Evolutionary conservation across 1,139 yeast genomes (phyloP), one percentile per base, ranked within the genome.

Genomic region (Geotrichum restrictum): DNA sequence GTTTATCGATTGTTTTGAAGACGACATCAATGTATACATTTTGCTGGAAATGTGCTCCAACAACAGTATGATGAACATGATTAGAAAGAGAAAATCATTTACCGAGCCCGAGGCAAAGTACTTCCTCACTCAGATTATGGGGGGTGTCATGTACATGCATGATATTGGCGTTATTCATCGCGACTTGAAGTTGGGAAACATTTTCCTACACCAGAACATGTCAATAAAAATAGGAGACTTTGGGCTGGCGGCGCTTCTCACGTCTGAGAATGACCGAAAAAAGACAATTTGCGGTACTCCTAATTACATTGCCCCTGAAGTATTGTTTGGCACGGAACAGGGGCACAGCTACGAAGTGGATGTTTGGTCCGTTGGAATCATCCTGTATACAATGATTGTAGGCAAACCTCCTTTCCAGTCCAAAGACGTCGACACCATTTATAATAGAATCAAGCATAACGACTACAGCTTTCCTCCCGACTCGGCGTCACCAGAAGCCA

Each of bases 341-440:
- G 98, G 97, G 3, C 98, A 93, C 69, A 83, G 95, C 54, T 89
- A 83, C 66, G 96, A 89, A 69, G 97, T 89, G 40, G 98, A 93
- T 68, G 81, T 88, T 60, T 93, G 98, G 98, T 95, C 98, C 6
- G 82, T 89, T 62, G 98, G 98, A 57, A 88, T 93, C 56, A 93
- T 93, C 88, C 77, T 93, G 75, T 93, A 85, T 65, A 95, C 97
- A 4, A 78, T 93, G 71, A 75, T 93, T 52, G 78, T 85, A 52
- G 98, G 98, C 31, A 89, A 88, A 68, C 98, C 98, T 16, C 98
- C 98, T 3, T 93, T 93, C 73, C 98, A 93, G 72, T 89, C 96
- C 36, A 88, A 88, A 67, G 96, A 91, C 67, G 97, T 94, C 49
- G 87, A 89, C 64, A 82, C 87, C 52, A 93, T 94, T 60, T 94